These are phyloP conservation scores for Paramyrothecium roridum DNA, from an alignment of 2,329 filamentous ascomycete genomes.

Conservation along the genomic window DNA sequence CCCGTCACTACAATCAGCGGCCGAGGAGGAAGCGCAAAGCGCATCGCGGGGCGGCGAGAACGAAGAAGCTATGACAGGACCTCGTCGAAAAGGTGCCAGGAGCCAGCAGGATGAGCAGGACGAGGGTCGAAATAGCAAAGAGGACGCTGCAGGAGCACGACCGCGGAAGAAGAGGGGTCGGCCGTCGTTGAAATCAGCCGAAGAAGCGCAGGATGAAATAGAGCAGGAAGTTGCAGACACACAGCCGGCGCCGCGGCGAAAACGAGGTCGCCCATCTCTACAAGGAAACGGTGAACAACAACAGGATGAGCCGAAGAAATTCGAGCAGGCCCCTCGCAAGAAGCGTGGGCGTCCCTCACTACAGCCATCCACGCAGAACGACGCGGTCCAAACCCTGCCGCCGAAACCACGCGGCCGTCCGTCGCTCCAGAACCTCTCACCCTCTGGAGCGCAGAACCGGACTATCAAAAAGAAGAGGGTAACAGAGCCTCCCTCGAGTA, in stretches of 20 bases:
- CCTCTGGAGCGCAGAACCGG: neutral
- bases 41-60: neutral
- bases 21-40: neutral
- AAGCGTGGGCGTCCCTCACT: slow-evolving; percentile 8
- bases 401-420: slow-evolving; percentile 1
- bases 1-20: neutral
- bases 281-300: slow-evolving; percentile 15
- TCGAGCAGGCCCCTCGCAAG: slow-evolving; percentile 9
- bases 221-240: slow-evolving; percentile 8
- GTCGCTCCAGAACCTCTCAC: neutral
- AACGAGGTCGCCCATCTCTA: slow-evolving; percentile 30
- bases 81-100: too few relatives aligned
- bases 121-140: slow-evolving; percentile 12
- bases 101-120: too few relatives aligned
- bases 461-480: slow-evolving; percentile 3
- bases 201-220: slow-evolving; percentile 3
- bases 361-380: slow-evolving; percentile 1
- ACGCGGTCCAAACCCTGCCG: slow-evolving; percentile 8
- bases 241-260: slow-evolving; percentile 25
- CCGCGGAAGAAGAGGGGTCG: slow-evolving; percentile 8
- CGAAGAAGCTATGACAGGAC: too few relatives aligned
- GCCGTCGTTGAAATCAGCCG: slow-evolving; percentile 13
- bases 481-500: neutral
- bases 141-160: slow-evolving; percentile 5
- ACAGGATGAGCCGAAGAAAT: slow-evolving; percentile 6